These are phyloP conservation scores for Amanita pseudoporphyria DNA, from an alignment of 768 basidiomycete species.

Conservation along the genomic window DNA sequence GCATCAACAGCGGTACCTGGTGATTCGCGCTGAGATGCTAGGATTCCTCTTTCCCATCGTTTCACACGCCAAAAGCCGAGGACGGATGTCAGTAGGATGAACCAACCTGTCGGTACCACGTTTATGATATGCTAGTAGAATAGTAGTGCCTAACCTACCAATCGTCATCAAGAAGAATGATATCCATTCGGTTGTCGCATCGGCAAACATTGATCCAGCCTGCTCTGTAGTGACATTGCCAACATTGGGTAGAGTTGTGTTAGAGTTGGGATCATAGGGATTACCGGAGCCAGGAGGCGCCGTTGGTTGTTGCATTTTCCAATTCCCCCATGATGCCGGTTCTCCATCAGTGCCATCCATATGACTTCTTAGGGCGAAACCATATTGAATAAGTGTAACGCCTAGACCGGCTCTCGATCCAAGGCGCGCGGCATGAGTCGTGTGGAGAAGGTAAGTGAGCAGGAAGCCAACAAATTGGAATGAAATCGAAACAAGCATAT, in stretches of 20 bases:
- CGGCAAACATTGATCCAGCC: conserved; percentile 31
- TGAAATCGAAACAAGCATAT: conserved; percentile 84
- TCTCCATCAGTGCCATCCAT: conserved; percentile 31
- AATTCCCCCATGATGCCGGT: conserved; percentile 20
- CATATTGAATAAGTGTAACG: conserved; percentile 95
- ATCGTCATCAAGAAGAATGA: conserved; percentile 93
- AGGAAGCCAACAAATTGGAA: conserved; percentile 97
- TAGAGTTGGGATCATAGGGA: conserved; percentile 26
- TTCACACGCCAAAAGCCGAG: conserved; percentile 88
- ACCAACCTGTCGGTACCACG: conserved; percentile 49
- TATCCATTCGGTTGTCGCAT: conserved; percentile 86
- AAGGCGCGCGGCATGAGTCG: conserved; percentile 86
- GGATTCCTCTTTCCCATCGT: conserved; percentile 75
- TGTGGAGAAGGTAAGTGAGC: conserved; percentile 89
- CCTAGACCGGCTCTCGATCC: conserved; percentile 93
- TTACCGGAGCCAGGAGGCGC: conserved; percentile 36
- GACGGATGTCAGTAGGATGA: conserved; percentile 80
- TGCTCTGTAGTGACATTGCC: conserved; percentile 29
- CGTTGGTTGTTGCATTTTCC: conserved; percentile 16
- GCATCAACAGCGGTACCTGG: conserved; percentile 13
- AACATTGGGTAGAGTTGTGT: conserved; percentile 15
- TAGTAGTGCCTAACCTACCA: conserved; percentile 29
- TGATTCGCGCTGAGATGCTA: conserved; percentile 37
- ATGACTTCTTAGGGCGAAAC: conserved; percentile 63
- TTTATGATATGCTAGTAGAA: neutral